Evolutionary conservation across 2,329 filamentous ascomycete genomes (phyloP), one percentile per base, ranked within the genome.

Genomic region (Huntiella bhutanensis): DNA sequence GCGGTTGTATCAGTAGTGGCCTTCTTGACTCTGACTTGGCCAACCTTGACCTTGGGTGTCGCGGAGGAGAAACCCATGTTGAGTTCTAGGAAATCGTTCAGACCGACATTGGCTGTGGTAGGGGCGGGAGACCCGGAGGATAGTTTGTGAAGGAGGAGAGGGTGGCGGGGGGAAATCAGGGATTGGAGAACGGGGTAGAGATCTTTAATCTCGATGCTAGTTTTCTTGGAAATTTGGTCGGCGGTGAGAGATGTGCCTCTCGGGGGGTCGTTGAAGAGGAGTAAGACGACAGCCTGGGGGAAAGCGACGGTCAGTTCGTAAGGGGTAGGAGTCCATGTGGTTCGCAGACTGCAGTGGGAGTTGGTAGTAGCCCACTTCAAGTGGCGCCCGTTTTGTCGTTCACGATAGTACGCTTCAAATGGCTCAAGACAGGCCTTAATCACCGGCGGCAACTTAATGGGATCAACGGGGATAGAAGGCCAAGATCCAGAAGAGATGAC

Each of bases 1-100:
- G 16, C n/a, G 22, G 11, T 22, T 28, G 40, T n/a, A 12, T 42
- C 17, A 5, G 5, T 32, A n/a, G 22, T 17, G n/a, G 19, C 32
- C 6, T 17, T 17, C 28, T 45, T 45, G n/a, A 35, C 91, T 33
- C 22, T 32, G 54, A 98, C 91, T 63, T 95, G 88, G 64, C 96
- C 98, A 67, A 98, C 95, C 67, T 98, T 98, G 64, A 98, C 79
- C 48, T 86, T 77, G 62, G 83, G 82, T 61, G 91, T 93, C 15
- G 78, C 71, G 57, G 95, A 81, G 2, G 66, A 66, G 62, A 98
- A 98, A 12, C 60, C 59, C 39, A 70, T 62, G 64, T 95, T 95
- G 56, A 93, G 78, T 0, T 75, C 75, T 56, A 98, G 98, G 0
- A 78, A 82, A 62, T 98, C 92, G 0, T 74, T 83, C 1, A 67